Evolutionary conservation across 768 basidiomycete species (phyloP), one percentile per base, ranked within the genome.

Genomic region (Lyophyllum atratum): DNA sequence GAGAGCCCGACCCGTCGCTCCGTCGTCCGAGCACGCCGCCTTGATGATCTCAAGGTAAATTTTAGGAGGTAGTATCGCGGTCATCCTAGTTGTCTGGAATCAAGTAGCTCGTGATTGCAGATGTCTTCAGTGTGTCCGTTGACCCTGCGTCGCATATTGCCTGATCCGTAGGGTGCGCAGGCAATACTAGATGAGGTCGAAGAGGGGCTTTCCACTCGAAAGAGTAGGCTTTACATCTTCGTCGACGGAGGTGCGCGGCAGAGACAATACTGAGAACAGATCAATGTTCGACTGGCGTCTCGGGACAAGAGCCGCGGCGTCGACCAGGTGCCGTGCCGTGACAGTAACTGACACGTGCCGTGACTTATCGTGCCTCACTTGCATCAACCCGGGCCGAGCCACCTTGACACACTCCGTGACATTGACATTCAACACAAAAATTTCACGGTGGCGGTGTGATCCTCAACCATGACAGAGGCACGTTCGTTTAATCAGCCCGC

Each of bases 21-120:
- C 74, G 31, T 67, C 63, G 56, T 76, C 75, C 22, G 66, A 65
- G 64, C 76, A 78, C 3, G 76, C 73, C 12, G 66, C 60, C 21
- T 51, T 52, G 59, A 76, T 75, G 7, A 75, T 71, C 15, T 63
- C 44, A 12, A 54, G 54, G 39, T 61, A 70, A 24, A 75, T 52
- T 59, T 75, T 72, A 2, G 66, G 45, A 7, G 73, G 71, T 22
- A 62, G 54, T 15, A 39, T 45, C 46, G 65, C 37, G 51, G 63
- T 62, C 28, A 34, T 34, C 10, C 5, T n/a, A n/a, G 10, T 4
- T 10, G 39, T 40, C 5, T 5, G n/a, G n/a, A 40, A n/a, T 19
- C 19, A 19, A 19, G 10, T 7, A 17, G 37, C 15, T 39, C 39
- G 39, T 40, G 39, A n/a, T n/a, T 15, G 39, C n/a, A n/a, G 39